Conservation (phyloP, 192 early-diverging fungal species). For the Chytriomyces sp. region DNA sequence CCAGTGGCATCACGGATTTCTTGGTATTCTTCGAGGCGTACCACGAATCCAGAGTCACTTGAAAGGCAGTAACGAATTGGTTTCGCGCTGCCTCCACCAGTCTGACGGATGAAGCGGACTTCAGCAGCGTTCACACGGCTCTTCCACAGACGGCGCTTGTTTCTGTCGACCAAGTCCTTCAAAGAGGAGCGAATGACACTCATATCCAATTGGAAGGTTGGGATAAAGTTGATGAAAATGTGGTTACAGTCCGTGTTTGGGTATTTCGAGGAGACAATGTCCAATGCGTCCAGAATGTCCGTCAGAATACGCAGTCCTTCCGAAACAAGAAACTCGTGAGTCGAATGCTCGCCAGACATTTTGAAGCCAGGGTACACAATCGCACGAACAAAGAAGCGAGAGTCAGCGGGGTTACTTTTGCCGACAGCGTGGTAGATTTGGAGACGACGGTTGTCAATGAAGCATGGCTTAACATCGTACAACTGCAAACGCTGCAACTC, state of each 20-base stretch:
- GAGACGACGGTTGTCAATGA: constrained; percentile 91
- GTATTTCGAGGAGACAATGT: constrained; percentile 87
- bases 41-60: constrained; percentile 90
- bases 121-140: constrained; percentile 95
- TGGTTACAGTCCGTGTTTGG: constrained; percentile 99
- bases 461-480: constrained; percentile 96
- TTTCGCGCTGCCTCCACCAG: constrained; percentile 59
- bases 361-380: constrained; percentile 87
- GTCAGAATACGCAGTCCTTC: constrained; percentile 92
- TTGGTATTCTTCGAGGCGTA: constrained; percentile 90
- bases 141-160: constrained; percentile 93
- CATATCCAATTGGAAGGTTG: constrained; percentile 88
- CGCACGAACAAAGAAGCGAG: constrained; percentile 96
- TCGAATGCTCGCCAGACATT: constrained; percentile 77
- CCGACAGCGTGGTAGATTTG: constrained; percentile 95
- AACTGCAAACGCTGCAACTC: constrained; percentile 90
- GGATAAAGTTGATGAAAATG: constrained; percentile 97
- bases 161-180: constrained; percentile 88
- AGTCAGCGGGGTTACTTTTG: constrained; percentile 93
- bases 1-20: constrained; percentile 82
- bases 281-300: constrained; percentile 93
- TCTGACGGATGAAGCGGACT: constrained; percentile 90
- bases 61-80: constrained; percentile 91
- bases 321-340: constrained; percentile 92
- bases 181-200: constrained; percentile 82